Base-by-base conservation (phyloP, 805 yeast species). In the Saccharomycopsis schoenii region DNA sequence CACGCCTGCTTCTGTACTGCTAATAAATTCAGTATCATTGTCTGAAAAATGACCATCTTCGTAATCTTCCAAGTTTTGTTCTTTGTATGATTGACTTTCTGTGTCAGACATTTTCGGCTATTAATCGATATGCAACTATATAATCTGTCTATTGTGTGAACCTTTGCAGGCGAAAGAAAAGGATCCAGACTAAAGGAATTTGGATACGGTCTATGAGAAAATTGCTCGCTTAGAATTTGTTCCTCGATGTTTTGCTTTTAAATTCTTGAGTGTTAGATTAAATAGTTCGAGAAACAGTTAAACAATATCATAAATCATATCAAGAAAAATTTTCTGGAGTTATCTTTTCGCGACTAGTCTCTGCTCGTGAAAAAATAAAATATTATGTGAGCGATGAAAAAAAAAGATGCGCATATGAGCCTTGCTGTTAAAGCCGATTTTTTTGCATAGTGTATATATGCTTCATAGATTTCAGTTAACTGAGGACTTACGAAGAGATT, bases 21-120 rank as follows among this genome's bases (percentile, higher is more conserved):
- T 59, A 69, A 71, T 47, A 25, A 47, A 47, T 25, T 47, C 52
- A 61, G 80, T 81, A 61, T 84, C 94, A 40, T 81, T 84, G 67
- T 88, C 96, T 4, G 92, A 85, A 71, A 84, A 85, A 68, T 88
- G 90, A 64, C 87, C 96, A 65, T 85, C 92, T 62, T 90, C 97
- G 72, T 86, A 88, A 68, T 91, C 96, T 67, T 83, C 96, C 67
- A 74, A 84, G 74, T 83, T 77, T 69, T 86, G 52, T 21, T 47
- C 52, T 21, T 47, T 47, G 34, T 47, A 21, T 47, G 52, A 24
- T 47, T 47, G 52, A 24, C 21, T 25, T 47, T 47, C 52, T 24
- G 52, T 47, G 52, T 47, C 52, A 21, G 52, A 47, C 52, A 47
- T 47, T 47, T 21, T 11, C 12, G 34, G 6, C 34, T 17, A 15